Percentiles rank a stretch among this genome's conserved stretches.
Conservation (phyloP, 371 early-diverging fungal genomes). For the Actinomortierella ambigua region DNA sequence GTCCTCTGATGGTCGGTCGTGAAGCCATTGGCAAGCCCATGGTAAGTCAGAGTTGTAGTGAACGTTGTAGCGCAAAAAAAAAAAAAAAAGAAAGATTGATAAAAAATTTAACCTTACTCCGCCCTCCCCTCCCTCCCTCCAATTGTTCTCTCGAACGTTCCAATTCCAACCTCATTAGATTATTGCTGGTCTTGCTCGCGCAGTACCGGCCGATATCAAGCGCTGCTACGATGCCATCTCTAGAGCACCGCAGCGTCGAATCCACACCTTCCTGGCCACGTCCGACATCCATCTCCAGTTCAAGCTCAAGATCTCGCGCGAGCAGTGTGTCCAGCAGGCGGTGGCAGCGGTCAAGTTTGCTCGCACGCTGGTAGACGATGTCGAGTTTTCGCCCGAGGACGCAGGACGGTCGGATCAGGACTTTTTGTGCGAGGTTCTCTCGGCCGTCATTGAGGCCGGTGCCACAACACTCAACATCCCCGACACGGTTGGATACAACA, state of each 20-base stretch:
- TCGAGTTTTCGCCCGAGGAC: conserved; percentile 96
- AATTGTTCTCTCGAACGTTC: too few species aligned
- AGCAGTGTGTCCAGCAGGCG: conserved; percentile 86
- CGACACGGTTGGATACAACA: conserved; percentile 95
- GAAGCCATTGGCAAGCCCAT: conserved; percentile 82
- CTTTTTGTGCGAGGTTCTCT: conserved; percentile 85
- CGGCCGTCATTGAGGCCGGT: conserved; percentile 91
- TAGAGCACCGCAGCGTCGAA: conserved; percentile 83
- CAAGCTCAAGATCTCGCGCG: conserved; percentile 90
- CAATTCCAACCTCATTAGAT: conserved; percentile 48
- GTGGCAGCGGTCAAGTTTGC: conserved; percentile 84
- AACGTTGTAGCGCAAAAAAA: not conserved
- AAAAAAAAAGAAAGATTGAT: not conserved
- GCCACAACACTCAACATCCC: conserved; percentile 96
- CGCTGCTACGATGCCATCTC: conserved; percentile 88
- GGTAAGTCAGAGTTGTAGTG: too few species aligned
- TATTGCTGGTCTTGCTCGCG: conserved; percentile 92
- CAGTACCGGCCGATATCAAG: conserved; percentile 84
- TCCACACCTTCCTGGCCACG: conserved; percentile 95
- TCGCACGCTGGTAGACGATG: conserved; percentile 77
- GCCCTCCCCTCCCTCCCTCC: not conserved
- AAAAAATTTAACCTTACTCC: not conserved
- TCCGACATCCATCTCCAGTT: conserved; percentile 94
- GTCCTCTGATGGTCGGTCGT: conserved; percentile 82
- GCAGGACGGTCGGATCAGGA: conserved; percentile 88